phyloP scores from a whole-genome alignment of 176 grass and related monocot species.

The Avena atlantica region DNA sequence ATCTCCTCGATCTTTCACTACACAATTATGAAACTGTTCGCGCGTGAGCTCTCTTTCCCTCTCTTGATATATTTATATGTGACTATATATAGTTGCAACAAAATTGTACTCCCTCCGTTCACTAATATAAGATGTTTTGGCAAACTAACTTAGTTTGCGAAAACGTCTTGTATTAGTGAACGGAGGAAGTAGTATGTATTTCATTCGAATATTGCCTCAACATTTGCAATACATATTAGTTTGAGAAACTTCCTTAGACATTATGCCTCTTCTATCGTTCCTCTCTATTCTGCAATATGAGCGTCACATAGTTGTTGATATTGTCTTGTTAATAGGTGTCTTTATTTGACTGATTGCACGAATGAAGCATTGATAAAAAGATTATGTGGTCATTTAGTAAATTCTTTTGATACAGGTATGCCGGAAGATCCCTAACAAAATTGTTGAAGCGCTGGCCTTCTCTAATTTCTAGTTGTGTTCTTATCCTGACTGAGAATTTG shows the following conservation, averaged over 20 bases:
- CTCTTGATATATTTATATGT: slow-evolving; percentile 15
- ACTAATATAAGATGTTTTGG: too few relatives aligned
- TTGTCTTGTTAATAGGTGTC: slow-evolving; percentile 7
- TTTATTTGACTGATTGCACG: slow-evolving; percentile 5
- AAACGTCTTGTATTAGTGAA: too few relatives aligned
- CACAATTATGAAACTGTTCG: slow-evolving; percentile 98
- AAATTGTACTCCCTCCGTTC: background rate
- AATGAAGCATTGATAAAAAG: slow-evolving; percentile 1
- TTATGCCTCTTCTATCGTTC: background rate
- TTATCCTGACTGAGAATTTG: slow-evolving; percentile 65
- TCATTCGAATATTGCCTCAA: slow-evolving; percentile 24
- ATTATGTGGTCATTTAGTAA: slow-evolving; percentile 13
- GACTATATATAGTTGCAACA: background rate
- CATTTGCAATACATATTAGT: slow-evolving; percentile 4
- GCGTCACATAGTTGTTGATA: background rate
- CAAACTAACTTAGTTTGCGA: too few relatives aligned
- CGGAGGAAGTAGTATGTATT: slow-evolving; percentile 10
- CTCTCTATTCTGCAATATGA: slow-evolving; percentile 9
- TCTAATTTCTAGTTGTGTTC: slow-evolving; percentile 76
- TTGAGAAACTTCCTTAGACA: slow-evolving; percentile 22
- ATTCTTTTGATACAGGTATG: slow-evolving; percentile 67
- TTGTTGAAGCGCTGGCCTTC: slow-evolving; percentile 88
- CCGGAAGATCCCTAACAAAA: slow-evolving; percentile 82
- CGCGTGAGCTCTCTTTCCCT: slow-evolving; percentile 58
- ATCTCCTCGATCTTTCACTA: slow-evolving; percentile 93